These are phyloP conservation scores for Claviceps paspali DNA, from an alignment of 2,329 filamentous ascomycete species.

Conservation along the genomic window DNA sequence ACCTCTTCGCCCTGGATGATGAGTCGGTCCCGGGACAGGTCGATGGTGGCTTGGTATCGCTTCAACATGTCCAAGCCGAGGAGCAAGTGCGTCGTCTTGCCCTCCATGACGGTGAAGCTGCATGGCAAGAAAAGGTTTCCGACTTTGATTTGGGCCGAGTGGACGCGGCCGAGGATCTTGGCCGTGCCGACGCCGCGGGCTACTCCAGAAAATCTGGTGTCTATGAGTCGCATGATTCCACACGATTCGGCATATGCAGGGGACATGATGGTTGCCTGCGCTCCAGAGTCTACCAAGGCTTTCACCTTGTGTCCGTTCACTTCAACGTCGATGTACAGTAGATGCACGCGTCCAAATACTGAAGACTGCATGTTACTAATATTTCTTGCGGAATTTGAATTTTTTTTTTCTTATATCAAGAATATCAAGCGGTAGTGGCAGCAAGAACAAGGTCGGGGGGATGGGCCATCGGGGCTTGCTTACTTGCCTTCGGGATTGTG, in stretches of 20 bases:
- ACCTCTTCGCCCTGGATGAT: constrained; percentile 82
- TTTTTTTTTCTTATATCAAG: too few species aligned
- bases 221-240: constrained; percentile 90
- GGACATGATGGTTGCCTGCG: constrained; percentile 98
- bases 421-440: not conserved
- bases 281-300: constrained; percentile 92
- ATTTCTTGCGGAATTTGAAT: too few species aligned
- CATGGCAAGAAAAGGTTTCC: constrained; percentile 76
- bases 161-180: constrained; percentile 84
- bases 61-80: constrained; percentile 95
- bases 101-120: constrained; percentile 98
- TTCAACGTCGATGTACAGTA: constrained; percentile 91
- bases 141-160: constrained; percentile 89
- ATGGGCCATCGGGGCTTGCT: not conserved
- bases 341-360: constrained; percentile 91
- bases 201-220: constrained; percentile 80
- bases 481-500: constrained; percentile 82
- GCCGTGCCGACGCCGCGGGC: constrained; percentile 90
- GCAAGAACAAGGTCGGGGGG: not conserved
- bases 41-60: constrained; percentile 84
- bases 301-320: constrained; percentile 89
- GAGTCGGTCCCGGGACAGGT: constrained; percentile 69
- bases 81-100: constrained; percentile 86
- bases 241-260: constrained; percentile 81
- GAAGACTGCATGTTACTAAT: constrained; percentile 5